Evolutionary conservation across 1,284 basidiomycete species (phyloP), one percentile per base, ranked within the genome.

Genomic region (Pseudozyma pruni): DNA sequence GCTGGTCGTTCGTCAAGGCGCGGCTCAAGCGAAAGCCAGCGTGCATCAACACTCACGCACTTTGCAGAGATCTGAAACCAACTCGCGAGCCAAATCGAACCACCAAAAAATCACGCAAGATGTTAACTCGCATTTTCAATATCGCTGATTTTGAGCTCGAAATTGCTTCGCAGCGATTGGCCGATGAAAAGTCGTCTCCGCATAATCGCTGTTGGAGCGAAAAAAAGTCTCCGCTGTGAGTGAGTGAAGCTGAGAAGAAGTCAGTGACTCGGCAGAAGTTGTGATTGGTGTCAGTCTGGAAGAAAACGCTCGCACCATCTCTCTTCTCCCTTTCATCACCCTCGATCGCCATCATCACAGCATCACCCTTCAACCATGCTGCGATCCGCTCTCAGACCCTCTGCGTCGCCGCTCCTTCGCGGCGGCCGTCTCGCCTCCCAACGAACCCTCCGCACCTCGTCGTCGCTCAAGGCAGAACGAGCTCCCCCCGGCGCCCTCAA

Each of bases 401-500:
- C 51, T 22, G 27, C 62, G 42, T 45, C 37, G 48, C 50, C 55
- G 13, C 39, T 58, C 33, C 61, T 64, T 11, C 61, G 54, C 41
- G 39, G 53, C 39, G 51, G 35, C 14, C 33, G 35, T 27, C 47
- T 49, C 34, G 38, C 60, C 14, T 25, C 41, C 37, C 63, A 53
- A 32, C 64, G 64, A 47, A 47, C 47, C 17, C 48, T 68, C 41
- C 53, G 53, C 64, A 52, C 58, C 33, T 61, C 58, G 13, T n/a
- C 53, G 17, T 8, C 32, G 4, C 42, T 56, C 33, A 19, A 29
- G 5, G 49, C 64, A 8, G 54, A 69, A 8, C 68, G 78, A 3
- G 77, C 76, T 8, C 46, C 58, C 8, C 75, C 78, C 0, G 80
- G 78, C 22, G 68, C 74, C 19, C 69, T 82, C 42, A 82, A 82